Percentiles rank a stretch among this genome's conserved stretches.
These are phyloP conservation scores for Xylaria flabelliformis DNA, from an alignment of 495 filamentous ascomycete species.

Conservation along the genomic window DNA sequence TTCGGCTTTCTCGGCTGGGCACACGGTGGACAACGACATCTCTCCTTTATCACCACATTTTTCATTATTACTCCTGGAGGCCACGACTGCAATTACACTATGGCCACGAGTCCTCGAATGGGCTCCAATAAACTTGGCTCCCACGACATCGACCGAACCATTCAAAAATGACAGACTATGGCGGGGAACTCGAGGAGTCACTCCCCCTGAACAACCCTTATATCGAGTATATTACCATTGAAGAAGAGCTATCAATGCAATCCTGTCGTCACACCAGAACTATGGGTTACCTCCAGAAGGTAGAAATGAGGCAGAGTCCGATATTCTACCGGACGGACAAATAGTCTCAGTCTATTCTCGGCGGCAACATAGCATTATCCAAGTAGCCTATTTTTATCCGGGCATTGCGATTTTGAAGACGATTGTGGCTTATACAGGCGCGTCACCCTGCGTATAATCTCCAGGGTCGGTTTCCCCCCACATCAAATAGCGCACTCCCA, in stretches of 20 bases:
- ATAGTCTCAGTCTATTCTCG: neutral
- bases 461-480: slow-evolving; percentile 14
- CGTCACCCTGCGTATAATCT: slow-evolving; percentile 20
- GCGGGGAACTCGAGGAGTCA: neutral
- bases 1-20: neutral
- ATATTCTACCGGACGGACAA: neutral
- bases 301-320: neutral
- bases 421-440: slow-evolving; percentile 14
- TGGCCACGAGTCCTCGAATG: neutral
- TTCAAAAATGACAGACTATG: neutral
- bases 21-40: neutral
- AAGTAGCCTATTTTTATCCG: neutral
- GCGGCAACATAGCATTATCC: neutral
- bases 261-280: neutral
- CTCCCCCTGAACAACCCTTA: neutral
- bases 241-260: slow-evolving; percentile 4
- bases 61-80: neutral
- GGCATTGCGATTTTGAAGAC: neutral
- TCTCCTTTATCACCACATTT: neutral
- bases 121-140: neutral
- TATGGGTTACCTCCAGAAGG: neutral
- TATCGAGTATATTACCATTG: neutral
- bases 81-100: neutral
- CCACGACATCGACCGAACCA: neutral
- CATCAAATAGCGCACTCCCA: slow-evolving; percentile 6